Evolutionary conservation across 1,139 yeast genomes (phyloP).

Genomic region (Taphrina populina): DNA sequence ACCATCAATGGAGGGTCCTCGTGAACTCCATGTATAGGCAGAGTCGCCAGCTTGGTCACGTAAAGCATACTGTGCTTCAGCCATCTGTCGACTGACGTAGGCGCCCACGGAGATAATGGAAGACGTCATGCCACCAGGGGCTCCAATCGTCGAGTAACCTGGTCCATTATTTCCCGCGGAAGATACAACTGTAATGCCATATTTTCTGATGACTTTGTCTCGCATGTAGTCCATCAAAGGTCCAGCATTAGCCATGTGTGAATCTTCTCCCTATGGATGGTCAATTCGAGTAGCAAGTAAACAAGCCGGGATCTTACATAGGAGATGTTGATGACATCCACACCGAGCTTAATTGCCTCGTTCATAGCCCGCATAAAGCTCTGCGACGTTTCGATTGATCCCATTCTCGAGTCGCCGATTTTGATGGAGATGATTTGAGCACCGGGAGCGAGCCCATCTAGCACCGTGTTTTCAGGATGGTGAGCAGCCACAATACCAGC

Average conservation of each 20-base stretch:
- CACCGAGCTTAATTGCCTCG: slow-evolving; percentile 32
- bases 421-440: slow-evolving; percentile 37
- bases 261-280: slow-evolving; percentile 34
- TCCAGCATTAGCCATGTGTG: slow-evolving; percentile 34
- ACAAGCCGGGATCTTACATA: slow-evolving; percentile 6
- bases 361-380: slow-evolving; percentile 36
- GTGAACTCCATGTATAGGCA: slow-evolving; percentile 36
- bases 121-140: slow-evolving; percentile 37
- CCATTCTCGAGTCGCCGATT: slow-evolving; percentile 37
- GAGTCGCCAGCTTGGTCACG: slow-evolving; percentile 33
- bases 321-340: slow-evolving; percentile 36
- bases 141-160: slow-evolving; percentile 36
- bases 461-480: slow-evolving; percentile 29
- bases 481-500: slow-evolving; percentile 37
- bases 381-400: slow-evolving; percentile 36
- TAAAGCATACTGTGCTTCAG: slow-evolving; percentile 36
- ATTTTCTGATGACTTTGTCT: slow-evolving; percentile 33
- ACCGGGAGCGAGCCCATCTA: slow-evolving; percentile 37
- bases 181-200: slow-evolving; percentile 34
- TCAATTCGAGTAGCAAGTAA: not conserved
- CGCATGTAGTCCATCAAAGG: slow-evolving; percentile 34
- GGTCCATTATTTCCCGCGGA: slow-evolving; percentile 37
- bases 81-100: slow-evolving; percentile 36
- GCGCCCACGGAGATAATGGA: slow-evolving; percentile 38
- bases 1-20: slow-evolving; percentile 37